Conservation (phyloP, 164 flowering plant genomes). For the Dillenia suffruticosa region DNA sequence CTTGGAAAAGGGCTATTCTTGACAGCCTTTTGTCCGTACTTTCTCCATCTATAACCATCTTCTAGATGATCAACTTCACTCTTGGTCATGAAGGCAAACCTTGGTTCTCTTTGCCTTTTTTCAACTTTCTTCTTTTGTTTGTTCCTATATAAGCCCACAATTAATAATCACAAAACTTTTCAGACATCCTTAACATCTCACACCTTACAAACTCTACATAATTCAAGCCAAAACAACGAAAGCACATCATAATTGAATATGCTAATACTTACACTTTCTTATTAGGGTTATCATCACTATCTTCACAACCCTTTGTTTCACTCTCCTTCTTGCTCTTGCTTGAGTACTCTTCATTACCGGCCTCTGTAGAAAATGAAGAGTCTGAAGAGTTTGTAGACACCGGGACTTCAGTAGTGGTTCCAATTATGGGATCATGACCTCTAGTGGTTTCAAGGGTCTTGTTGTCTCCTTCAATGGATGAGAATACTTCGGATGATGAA, state of each 20-base stretch:
- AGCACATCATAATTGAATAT: background rate
- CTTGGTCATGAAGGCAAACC: slow-evolving; percentile 84
- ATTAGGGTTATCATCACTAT: slow-evolving; percentile 37
- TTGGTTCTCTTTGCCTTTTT: slow-evolving; percentile 58
- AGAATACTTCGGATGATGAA: slow-evolving; percentile 38
- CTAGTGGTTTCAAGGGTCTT: slow-evolving; percentile 8
- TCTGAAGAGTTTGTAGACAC: slow-evolving; percentile 52
- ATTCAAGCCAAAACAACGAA: too few relatives aligned
- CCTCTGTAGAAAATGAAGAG: slow-evolving; percentile 58
- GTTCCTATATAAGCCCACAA: slow-evolving; percentile 19
- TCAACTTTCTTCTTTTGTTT: slow-evolving; percentile 65
- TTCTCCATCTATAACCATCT: slow-evolving; percentile 92
- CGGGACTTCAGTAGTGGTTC: slow-evolving; percentile 16
- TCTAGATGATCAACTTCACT: slow-evolving; percentile 91
- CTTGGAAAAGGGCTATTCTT: slow-evolving; percentile 83
- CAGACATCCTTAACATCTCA: too few relatives aligned
- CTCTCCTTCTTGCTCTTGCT: slow-evolving; percentile 31
- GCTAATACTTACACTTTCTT: slow-evolving; percentile 40
- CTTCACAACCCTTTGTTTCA: slow-evolving; percentile 24
- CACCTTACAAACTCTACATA: too few relatives aligned
- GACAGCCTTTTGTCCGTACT: slow-evolving; percentile 85
- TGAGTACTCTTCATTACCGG: slow-evolving; percentile 38
- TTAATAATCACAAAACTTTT: too few relatives aligned
- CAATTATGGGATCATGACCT: background rate
- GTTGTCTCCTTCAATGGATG: slow-evolving; percentile 20